Conservation (phyloP, 306 rosid genomes). For the Senna siamea region DNA sequence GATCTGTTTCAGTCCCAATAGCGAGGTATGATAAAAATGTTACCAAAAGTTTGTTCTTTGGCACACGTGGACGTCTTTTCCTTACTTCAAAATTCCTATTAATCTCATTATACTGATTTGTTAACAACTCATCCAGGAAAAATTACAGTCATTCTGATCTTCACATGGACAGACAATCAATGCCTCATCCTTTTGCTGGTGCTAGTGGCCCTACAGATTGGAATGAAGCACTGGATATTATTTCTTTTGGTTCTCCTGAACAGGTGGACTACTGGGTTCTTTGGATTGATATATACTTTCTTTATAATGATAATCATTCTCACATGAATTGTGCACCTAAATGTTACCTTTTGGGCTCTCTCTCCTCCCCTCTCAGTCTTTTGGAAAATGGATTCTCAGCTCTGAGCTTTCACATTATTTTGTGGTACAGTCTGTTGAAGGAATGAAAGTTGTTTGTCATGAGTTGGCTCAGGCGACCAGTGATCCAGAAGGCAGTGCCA, state of each 20-base stretch:
- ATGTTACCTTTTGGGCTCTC: neutral
- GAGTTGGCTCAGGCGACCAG: slow-evolving; percentile 89
- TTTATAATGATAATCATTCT: neutral
- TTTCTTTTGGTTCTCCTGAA: slow-evolving; percentile 94
- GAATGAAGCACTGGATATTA: slow-evolving; percentile 96
- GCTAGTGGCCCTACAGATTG: slow-evolving; percentile 89
- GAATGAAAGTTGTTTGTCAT: slow-evolving; percentile 98
- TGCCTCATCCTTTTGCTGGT: slow-evolving; percentile 59
- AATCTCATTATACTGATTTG: slow-evolving; percentile 17
- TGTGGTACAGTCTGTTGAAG: slow-evolving; percentile 89
- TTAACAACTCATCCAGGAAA: slow-evolving; percentile 54
- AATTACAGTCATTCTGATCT: slow-evolving; percentile 69
- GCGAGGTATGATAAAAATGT: slow-evolving; percentile 50
- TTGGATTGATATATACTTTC: neutral
- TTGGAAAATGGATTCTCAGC: slow-evolving; percentile 22
- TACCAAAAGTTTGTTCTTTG: neutral
- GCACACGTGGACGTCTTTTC: neutral
- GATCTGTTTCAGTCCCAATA: slow-evolving; percentile 77
- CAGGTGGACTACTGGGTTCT: slow-evolving; percentile 60
- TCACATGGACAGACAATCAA: slow-evolving; percentile 64
- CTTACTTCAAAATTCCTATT: neutral
- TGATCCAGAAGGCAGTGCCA: slow-evolving; percentile 90
- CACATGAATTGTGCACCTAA: neutral
- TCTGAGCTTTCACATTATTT: slow-evolving; percentile 35
- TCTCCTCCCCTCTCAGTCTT: neutral